A percentile compares a stretch with the other conserved stretches of the same genome.
phyloP scores from a whole-genome alignment of 2,329 filamentous ascomycete species.

The Triangularia setosa region DNA sequence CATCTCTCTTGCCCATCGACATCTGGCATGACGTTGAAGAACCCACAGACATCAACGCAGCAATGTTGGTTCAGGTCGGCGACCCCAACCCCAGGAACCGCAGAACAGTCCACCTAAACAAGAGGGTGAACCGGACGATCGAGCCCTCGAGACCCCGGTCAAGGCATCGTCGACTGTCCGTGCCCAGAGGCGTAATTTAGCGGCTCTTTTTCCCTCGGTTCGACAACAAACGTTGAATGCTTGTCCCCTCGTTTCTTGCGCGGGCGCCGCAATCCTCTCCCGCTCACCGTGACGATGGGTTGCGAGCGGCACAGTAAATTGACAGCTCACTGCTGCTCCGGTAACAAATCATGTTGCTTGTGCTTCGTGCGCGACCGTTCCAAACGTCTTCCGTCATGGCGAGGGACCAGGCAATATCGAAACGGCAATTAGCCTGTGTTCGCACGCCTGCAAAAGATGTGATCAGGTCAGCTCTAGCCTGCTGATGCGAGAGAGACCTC shows the following conservation, averaged over 20 bases:
- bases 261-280: slow-evolving; percentile 8
- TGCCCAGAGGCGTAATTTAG: slow-evolving; percentile 12
- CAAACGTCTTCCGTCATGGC: background rate
- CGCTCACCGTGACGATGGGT: slow-evolving; percentile 13
- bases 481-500: background rate
- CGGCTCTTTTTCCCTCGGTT: slow-evolving; percentile 8
- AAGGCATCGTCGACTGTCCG: slow-evolving; percentile 7
- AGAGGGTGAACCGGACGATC: background rate
- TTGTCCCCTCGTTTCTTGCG: slow-evolving; percentile 12
- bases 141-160: background rate
- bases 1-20: background rate
- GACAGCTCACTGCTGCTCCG: slow-evolving; percentile 13
- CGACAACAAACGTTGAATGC: slow-evolving; percentile 7
- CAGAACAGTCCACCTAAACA: background rate
- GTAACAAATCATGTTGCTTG: slow-evolving; percentile 12
- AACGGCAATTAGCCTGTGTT: slow-evolving; percentile 30
- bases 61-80: background rate
- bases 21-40: background rate
- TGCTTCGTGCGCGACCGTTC: slow-evolving; percentile 13
- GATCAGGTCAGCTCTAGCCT: background rate
- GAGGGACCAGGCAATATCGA: slow-evolving; percentile 22
- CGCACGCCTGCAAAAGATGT: slow-evolving; percentile 2
- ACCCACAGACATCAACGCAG: background rate
- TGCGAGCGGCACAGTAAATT: slow-evolving; percentile 23
- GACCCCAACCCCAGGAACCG: slow-evolving; percentile 4